Evolutionary conservation across 345 rosid genomes (phyloP), one percentile per base, ranked within the genome.

Genomic region (Eucalyptus albens): DNA sequence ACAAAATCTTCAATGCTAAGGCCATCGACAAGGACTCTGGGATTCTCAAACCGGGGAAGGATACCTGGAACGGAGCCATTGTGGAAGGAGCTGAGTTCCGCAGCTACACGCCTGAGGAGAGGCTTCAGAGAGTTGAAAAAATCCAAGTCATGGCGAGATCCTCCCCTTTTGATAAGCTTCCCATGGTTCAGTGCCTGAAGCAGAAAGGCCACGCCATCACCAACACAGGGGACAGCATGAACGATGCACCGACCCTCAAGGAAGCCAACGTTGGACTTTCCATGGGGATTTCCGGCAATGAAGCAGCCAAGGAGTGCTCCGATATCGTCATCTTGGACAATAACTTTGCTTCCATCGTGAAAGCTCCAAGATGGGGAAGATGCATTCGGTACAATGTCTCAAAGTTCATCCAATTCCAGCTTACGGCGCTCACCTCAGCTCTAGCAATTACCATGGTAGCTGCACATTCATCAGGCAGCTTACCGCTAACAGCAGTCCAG

Each of bases 61-160:
- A 93, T 15, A 26, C 51, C 22, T 86, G 44, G 9, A 87, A 4
- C 1, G 95, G 89, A n/a, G 95, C 93, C 3, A 96, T 96, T 11
- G 90, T 96, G 7, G 93, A 95, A 90, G 99, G 98, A n/a, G 95
- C 91, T n/a, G 91, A 92, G 50, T 95, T 96, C 62, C 89, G 95
- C 47, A 94, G 91, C 90, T 94, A 89, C 50, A 91, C 92, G 8
- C 93, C 82, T 0, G 91, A 95, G 82, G 91, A 95, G 81, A 90
- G 95, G 59, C 88, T 94, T 88, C 89, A 90, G 90, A 95, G 87
- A 80, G 94, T 93, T 1, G 96, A 96, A 9, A 92, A 90, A 14
- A 96, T 97, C 89, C 65, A 92, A 8, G 99, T 96, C 45, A 97
- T 95, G 97, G 97, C 97, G 29, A 92, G 98, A 89, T 95, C 98